These are phyloP conservation scores for Phytophthora lateralis DNA, from an alignment of 352 stramenopile genomes.

Conservation along the genomic window DNA sequence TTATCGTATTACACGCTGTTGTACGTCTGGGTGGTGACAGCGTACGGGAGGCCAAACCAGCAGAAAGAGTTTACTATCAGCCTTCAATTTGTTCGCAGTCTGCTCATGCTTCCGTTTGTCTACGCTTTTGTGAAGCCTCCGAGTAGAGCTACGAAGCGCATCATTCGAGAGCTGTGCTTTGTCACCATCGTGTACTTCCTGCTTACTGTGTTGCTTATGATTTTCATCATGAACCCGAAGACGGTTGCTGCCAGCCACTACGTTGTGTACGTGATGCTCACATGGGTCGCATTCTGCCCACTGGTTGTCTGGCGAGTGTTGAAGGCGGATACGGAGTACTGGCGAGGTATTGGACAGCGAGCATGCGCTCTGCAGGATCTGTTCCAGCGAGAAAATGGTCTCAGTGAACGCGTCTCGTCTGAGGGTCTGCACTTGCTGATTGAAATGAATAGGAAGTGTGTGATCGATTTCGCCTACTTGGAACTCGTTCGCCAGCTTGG, in stretches of 20 bases:
- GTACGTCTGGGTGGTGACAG: conserved; percentile 27
- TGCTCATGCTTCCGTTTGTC: conserved; percentile 31
- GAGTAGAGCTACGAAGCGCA: conserved; percentile 31
- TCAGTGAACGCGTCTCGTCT: conserved; percentile 44
- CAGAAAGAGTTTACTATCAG: conserved; percentile 16
- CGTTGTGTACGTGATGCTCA: conserved; percentile 20
- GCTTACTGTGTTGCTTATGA: conserved; percentile 16
- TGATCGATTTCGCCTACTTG: conserved; percentile 65
- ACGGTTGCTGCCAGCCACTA: conserved; percentile 13
- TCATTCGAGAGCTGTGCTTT: conserved; percentile 40
- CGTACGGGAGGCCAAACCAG: conserved; percentile 10
- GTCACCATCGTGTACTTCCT: conserved; percentile 29
- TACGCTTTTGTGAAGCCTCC: conserved; percentile 45
- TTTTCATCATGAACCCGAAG: conserved; percentile 28
- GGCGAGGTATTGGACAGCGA: conserved; percentile 44
- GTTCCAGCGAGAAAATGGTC: conserved; percentile 34
- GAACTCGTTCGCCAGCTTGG: conserved; percentile 41
- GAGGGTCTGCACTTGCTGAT: conserved; percentile 54
- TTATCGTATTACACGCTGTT: conserved; percentile 34
- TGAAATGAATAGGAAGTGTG: conserved; percentile 55
- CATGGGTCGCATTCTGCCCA: conserved; percentile 34
- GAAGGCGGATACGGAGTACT: conserved; percentile 53
- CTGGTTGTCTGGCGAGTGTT: conserved; percentile 53
- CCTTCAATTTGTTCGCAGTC: conserved; percentile 18
- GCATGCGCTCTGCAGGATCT: conserved; percentile 34